phyloP scores from a whole-genome alignment of 1,139 yeast genomes.

The Kodamaea sp. region DNA sequence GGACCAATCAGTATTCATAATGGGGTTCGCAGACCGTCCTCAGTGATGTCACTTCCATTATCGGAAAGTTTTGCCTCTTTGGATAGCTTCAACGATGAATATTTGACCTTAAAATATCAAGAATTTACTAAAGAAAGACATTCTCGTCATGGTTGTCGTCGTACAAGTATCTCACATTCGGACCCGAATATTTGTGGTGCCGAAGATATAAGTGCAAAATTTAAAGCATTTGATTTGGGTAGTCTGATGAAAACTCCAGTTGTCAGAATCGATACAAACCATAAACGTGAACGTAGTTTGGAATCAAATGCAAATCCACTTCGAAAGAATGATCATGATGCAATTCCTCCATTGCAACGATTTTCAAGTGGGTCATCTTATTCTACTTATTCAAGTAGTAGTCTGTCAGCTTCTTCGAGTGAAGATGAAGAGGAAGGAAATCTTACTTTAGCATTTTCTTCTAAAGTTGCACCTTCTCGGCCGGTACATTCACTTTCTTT shows the following conservation, averaged over 20 bases:
- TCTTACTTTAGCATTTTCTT: conserved; percentile 50
- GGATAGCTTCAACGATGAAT: conserved; percentile 68
- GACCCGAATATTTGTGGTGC: conserved; percentile 1
- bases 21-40: conserved; percentile 26
- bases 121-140: conserved; percentile 21
- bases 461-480: conserved; percentile 35
- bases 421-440: conserved; percentile 43
- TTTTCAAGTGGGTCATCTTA: conserved; percentile 4
- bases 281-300: conserved; percentile 8
- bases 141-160: neutral
- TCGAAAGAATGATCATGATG: conserved; percentile 8
- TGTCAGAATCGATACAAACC: conserved; percentile 8
- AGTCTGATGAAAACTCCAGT: conserved; percentile 33
- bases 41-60: conserved; percentile 53
- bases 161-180: neutral
- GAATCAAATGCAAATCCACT: neutral
- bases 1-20: conserved; percentile 33
- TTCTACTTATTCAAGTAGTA: conserved; percentile 9
- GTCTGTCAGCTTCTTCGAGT: conserved; percentile 14
- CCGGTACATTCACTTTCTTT: conserved; percentile 37
- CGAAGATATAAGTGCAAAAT: conserved; percentile 28
- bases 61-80: conserved; percentile 76
- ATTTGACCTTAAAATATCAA: conserved; percentile 33
- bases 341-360: conserved; percentile 14
- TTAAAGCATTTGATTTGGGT: conserved; percentile 35